A percentile compares a stretch with the other conserved stretches of the same genome.
phyloP scores from a whole-genome alignment of 2,329 filamentous ascomycete species.

The Endocalyx cinctus region DNA sequence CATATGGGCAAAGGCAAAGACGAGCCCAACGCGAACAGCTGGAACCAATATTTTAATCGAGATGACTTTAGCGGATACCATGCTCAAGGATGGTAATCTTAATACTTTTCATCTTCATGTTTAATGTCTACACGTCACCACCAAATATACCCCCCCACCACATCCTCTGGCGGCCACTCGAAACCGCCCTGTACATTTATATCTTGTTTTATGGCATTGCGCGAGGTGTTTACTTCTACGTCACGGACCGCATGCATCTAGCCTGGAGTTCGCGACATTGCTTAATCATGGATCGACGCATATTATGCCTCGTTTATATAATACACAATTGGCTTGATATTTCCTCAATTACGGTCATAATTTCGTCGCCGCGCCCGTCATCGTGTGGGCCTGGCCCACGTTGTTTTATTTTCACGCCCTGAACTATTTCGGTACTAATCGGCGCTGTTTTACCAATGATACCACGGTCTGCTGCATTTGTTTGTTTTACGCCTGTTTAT shows the following conservation, averaged over 20 bases:
- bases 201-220: slow-evolving; percentile 27
- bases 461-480: slow-evolving; percentile 29
- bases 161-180: background rate
- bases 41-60: slow-evolving; percentile 81
- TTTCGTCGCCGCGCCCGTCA: no score
- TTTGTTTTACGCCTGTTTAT: slow-evolving; percentile 24
- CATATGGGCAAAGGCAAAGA: slow-evolving; percentile 57
- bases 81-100: slow-evolving; percentile 71
- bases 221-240: slow-evolving; percentile 26
- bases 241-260: slow-evolving; percentile 29
- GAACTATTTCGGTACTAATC: slow-evolving; percentile 20
- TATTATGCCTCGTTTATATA: slow-evolving; percentile 19
- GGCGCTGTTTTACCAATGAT: slow-evolving; percentile 30
- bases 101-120: slow-evolving; percentile 2
- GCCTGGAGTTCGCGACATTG: slow-evolving; percentile 25
- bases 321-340: slow-evolving; percentile 12
- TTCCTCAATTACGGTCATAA: no score
- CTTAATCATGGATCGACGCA: slow-evolving; percentile 22
- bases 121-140: no score
- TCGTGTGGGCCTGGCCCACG: no score
- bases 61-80: slow-evolving; percentile 79
- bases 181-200: slow-evolving; percentile 25
- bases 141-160: background rate
- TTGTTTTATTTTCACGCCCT: slow-evolving; percentile 15
- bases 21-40: slow-evolving; percentile 63